These are phyloP conservation scores for Pseudogymnoascus sp. DNA, from an alignment of 2,329 filamentous ascomycete genomes.

Conservation along the genomic window DNA sequence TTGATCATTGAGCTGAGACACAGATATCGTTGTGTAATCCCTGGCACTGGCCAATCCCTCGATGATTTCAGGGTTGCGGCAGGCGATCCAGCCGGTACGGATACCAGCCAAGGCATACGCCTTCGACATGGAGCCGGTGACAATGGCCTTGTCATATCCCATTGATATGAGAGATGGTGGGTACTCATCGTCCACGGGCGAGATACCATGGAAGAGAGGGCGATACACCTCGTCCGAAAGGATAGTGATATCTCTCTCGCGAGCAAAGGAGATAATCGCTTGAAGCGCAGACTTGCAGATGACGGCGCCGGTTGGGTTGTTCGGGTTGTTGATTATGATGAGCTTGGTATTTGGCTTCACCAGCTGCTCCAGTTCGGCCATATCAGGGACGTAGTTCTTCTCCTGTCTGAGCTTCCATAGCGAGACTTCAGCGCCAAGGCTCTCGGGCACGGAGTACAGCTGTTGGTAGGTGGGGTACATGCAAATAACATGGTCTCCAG, in stretches of 20 bases:
- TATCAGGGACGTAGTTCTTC: slow-evolving; percentile 57
- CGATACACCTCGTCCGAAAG: slow-evolving; percentile 77
- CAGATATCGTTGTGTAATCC: slow-evolving; percentile 80
- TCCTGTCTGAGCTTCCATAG: slow-evolving; percentile 62
- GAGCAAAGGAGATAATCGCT: slow-evolving; percentile 54
- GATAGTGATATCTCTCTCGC: slow-evolving; percentile 53
- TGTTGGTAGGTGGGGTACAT: slow-evolving; percentile 85
- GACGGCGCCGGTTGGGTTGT: slow-evolving; percentile 71
- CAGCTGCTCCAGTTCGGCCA: slow-evolving; percentile 55
- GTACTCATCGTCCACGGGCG: slow-evolving; percentile 33
- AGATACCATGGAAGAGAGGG: slow-evolving; percentile 60
- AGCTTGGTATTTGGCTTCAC: slow-evolving; percentile 64
- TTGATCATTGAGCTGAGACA: slow-evolving; percentile 73
- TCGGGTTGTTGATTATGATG: slow-evolving; percentile 64
- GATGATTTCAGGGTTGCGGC: slow-evolving; percentile 52
- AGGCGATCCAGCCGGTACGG: slow-evolving; percentile 74
- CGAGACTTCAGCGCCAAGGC: slow-evolving; percentile 66
- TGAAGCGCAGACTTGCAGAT: slow-evolving; percentile 54
- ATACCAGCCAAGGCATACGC: slow-evolving; percentile 77
- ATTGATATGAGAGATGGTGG: slow-evolving; percentile 63
- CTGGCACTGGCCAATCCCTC: slow-evolving; percentile 54
- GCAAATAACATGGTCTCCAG: slow-evolving; percentile 75
- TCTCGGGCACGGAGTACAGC: slow-evolving; percentile 65
- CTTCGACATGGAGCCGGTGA: slow-evolving; percentile 77
- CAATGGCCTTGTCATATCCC: slow-evolving; percentile 61